Conservation (phyloP, 1,284 basidiomycete species). For the Erythrobasidium hasegawianum region DNA sequence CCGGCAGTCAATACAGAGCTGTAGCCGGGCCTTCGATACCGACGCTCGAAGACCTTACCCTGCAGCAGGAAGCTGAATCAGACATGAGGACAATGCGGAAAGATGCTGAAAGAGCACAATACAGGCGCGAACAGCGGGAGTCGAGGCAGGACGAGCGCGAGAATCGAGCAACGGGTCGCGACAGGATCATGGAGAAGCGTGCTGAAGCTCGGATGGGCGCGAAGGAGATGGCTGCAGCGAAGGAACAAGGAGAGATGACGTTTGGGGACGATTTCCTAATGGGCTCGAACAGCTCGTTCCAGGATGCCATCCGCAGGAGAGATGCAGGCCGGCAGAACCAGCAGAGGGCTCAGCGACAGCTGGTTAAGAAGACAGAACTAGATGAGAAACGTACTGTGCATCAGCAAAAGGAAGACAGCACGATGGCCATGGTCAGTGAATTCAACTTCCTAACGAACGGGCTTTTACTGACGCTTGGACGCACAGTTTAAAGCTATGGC, state of each 20-base stretch:
- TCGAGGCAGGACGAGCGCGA: conserved; percentile 32
- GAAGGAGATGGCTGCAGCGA: conserved; percentile 27
- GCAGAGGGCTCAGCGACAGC: conserved; percentile 13
- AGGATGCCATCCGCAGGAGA: conserved; percentile 24
- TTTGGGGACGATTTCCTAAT: conserved; percentile 23
- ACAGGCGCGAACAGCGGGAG: conserved; percentile 30
- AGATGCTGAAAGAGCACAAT: background rate
- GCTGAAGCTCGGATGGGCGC: conserved; percentile 14
- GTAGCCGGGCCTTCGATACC: conserved; percentile 18
- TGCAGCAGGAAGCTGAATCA: conserved; percentile 19
- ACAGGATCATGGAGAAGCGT: conserved; percentile 34
- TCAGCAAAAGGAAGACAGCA: conserved; percentile 28
- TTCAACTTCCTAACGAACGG: background rate
- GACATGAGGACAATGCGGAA: conserved; percentile 7
- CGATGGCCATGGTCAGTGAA: conserved; percentile 30
- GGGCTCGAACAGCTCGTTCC: conserved; percentile 25
- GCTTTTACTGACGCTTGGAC: background rate
- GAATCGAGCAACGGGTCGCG: conserved; percentile 33
- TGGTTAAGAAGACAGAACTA: conserved; percentile 21
- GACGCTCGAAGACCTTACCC: conserved; percentile 14
- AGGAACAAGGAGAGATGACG: conserved; percentile 28
- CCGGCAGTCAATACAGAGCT: too few species aligned
- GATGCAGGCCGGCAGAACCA: conserved; percentile 17
- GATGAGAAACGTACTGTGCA: conserved; percentile 23
- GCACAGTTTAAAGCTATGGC: conserved; percentile 34